phyloP scores from a whole-genome alignment of 371 early-diverging fungal species.

The Nematocida ausubeli region DNA sequence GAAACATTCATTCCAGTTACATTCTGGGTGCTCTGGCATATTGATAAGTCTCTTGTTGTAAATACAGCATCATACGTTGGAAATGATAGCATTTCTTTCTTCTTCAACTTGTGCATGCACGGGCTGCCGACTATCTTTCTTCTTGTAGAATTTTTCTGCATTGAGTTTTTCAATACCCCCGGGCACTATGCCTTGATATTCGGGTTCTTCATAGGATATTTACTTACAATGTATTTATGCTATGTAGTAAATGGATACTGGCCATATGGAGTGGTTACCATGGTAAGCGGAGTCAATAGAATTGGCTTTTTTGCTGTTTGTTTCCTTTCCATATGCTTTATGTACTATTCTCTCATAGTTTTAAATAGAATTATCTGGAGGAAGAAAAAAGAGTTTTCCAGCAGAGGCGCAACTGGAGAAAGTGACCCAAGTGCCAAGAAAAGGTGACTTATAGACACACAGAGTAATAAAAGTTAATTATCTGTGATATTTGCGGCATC shows the following conservation, averaged over 20 bases:
- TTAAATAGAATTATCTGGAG: not conserved
- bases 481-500: too few species aligned
- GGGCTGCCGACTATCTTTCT: slow-evolving; percentile 45
- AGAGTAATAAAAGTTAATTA: too few species aligned
- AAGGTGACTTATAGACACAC: too few species aligned
- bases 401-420: too few species aligned
- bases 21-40: slow-evolving; percentile 49
- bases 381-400: too few species aligned
- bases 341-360: slow-evolving; percentile 9
- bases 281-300: not conserved
- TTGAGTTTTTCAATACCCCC: not conserved
- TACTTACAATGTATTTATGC: slow-evolving; percentile 23
- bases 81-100: slow-evolving; percentile 42
- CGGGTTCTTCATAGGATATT: slow-evolving; percentile 33
- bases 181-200: slow-evolving; percentile 13
- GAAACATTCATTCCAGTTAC: slow-evolving; percentile 37
- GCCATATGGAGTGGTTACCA: slow-evolving; percentile 27
- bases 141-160: slow-evolving; percentile 35
- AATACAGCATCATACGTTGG: slow-evolving; percentile 10
- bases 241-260: slow-evolving; percentile 25
- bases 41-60: slow-evolving; percentile 28
- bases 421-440: not conserved
- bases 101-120: slow-evolving; percentile 57
- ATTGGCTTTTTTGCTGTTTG: slow-evolving; percentile 25
- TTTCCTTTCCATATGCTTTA: not conserved